Evolutionary conservation across 2,329 filamentous ascomycete species (phyloP), one percentile per base, ranked within the genome.

Genomic region (Alternaria sp.): DNA sequence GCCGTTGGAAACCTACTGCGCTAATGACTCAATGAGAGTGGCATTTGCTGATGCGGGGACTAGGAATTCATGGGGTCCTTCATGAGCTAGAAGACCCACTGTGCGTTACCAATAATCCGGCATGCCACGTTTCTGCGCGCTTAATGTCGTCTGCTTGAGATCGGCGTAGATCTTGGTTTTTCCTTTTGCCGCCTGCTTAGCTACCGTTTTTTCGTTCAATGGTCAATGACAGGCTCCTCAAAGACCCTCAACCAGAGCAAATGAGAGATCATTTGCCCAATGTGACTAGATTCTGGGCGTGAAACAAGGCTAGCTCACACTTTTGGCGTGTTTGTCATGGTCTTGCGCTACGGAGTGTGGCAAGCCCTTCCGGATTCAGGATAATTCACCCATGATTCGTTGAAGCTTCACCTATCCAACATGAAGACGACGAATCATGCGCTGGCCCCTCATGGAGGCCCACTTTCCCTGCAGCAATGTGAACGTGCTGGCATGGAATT

Each of bases 361-460:
- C 43, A 57, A 63, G 48, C 53, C 60, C 53, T 60, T 57, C 57
- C 60, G 30, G 22, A 38, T 28, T 38, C 36, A 22, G 32, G n/a
- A 12, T 22, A 16, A 22, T 20, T 11, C 12, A 10, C 34, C 36
- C 25, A 51, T 50, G 20, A 61, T 58, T 61, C 43, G 59, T 53
- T 48, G 32, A 34, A 45, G 18, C 25, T 18, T 32, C 30, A 34
- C 28, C 20, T 22, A 41, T 40, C 59, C 48, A 53, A 57, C 43
- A 27, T 25, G 28, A 53, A 46, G 28, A 28, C 22, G 25, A 46
- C 54, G n/a, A 58, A 50, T 38, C 34, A 43, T n/a, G 22, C 10
- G 36, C 30, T 5, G n/a, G 18, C 5, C 32, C 5, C n/a, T 22
- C 20, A 20, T 43, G 11, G 10, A n/a, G 41, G 38, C 14, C 27